Evolutionary conservation across 805 yeast species (phyloP), one percentile per base, ranked within the genome.

Genomic region (Starmerella cellae): DNA sequence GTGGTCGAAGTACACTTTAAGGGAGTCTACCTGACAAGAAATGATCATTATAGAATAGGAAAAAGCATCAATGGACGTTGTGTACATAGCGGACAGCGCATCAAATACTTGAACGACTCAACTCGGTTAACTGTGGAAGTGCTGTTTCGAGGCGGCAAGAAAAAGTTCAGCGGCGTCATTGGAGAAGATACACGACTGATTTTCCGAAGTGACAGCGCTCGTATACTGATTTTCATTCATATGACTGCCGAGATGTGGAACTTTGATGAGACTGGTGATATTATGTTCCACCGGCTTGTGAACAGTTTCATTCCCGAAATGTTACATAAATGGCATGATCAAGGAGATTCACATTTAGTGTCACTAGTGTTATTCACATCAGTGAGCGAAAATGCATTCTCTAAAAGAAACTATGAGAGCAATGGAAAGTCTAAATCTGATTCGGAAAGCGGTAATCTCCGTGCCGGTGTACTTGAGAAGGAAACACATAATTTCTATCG

Each of bases 241-340:
- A 75, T 87, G 47, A 82, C 96, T 1, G 72, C 80, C 31, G 99
- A 91, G 55, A 91, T 91, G 96, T 91, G 96, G 93, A 84, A 85
- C 59, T 91, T 91, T 60, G 97, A 91, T 60, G 95, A 87, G 55
- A 81, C 81, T 50, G 98, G 98, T 2, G 96, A 88, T 56, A 81
- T 87, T 41, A 74, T 84, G 73, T 88, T 88, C 59, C 88, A 87
- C 59, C 83, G 85, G 60, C 74, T 91, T 52, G 84, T 91, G 36
- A 87, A 88, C 58, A 81, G 93, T n/a, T 67, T 88, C 39, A 77
- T 91, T 42, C 99, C 99, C 0, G 79, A 78, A 45, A 78, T 88
- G 29, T 84, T 91, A 59, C 77, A 77, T 52, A 71, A 78, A 45
- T 91, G 97, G 97, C 72, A 84, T 49, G 79, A 78, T 27, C 70